phyloP scores from a whole-genome alignment of 768 basidiomycete genomes.

The Calocybe indica region DNA sequence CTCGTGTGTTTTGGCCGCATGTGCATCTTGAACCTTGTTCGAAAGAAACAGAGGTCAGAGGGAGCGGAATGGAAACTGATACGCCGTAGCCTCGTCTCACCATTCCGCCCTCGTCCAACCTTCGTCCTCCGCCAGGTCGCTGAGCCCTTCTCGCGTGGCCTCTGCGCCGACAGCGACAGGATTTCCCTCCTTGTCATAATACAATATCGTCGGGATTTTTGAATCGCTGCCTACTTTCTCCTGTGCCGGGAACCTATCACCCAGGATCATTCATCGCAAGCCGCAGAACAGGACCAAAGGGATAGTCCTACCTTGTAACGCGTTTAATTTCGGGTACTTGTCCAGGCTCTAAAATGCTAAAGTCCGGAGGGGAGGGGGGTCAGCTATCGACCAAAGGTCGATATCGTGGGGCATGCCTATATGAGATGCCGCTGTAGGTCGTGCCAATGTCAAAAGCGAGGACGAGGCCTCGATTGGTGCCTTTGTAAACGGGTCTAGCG shows the following conservation, averaged over 20 bases:
- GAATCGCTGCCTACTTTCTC: constrained; percentile 38
- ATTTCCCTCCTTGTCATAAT: constrained; percentile 35
- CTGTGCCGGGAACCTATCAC: constrained; percentile 41
- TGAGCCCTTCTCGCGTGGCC: constrained; percentile 31
- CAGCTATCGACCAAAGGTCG: too few species aligned
- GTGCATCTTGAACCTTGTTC: constrained; percentile 26
- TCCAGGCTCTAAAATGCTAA: constrained; percentile 33
- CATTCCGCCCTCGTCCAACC: constrained; percentile 47
- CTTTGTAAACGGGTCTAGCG: constrained; percentile 18
- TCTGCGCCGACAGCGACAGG: constrained; percentile 43
- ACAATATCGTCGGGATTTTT: constrained; percentile 44
- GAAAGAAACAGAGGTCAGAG: background rate
- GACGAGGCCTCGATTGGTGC: constrained; percentile 32
- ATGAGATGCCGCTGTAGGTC: constrained; percentile 43
- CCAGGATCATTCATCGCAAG: background rate
- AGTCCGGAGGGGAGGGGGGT: background rate
- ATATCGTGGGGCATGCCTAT: constrained; percentile 14
- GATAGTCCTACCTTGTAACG: constrained; percentile 32
- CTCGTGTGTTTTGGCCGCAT: constrained; percentile 17
- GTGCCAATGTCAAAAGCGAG: constrained; percentile 45
- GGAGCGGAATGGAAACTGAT: constrained; percentile 5
- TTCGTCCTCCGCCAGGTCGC: constrained; percentile 37
- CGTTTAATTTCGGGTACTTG: constrained; percentile 34
- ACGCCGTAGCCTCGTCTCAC: constrained; percentile 25
- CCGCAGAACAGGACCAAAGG: constrained; percentile 22